Conservation (phyloP, 768 basidiomycete species). For the Pulveroboletus sp. region DNA sequence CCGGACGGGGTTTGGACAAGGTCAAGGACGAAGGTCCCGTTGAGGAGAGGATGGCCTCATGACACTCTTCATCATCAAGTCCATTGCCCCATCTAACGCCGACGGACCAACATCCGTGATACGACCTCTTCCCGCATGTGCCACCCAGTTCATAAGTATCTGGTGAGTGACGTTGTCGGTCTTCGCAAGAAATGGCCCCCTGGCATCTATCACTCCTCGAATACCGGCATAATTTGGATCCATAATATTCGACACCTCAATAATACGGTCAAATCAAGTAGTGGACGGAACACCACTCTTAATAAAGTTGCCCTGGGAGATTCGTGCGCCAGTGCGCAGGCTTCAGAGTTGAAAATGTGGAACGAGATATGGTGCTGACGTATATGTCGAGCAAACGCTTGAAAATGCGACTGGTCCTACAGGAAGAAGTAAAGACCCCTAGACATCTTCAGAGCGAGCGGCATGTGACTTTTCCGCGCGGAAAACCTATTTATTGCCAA, state of each 20-base stretch:
- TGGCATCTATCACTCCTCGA: conserved; percentile 27
- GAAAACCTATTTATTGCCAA: conserved; percentile 39
- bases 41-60: not conserved
- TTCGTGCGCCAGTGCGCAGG: conserved; percentile 38
- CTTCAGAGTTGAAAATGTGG: conserved; percentile 33
- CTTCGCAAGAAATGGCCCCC: conserved; percentile 36
- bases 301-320: conserved; percentile 19
- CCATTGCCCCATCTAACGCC: not conserved
- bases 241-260: conserved; percentile 46
- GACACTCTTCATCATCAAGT: conserved; percentile 9
- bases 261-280: conserved; percentile 37
- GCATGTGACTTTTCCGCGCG: conserved; percentile 37
- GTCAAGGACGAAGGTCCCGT: not conserved
- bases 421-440: conserved; percentile 48
- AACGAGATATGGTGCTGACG: conserved; percentile 33
- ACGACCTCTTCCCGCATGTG: not conserved
- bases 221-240: conserved; percentile 41
- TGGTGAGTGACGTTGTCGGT: conserved; percentile 34
- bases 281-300: conserved; percentile 20
- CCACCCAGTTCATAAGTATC: conserved; percentile 49
- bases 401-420: conserved; percentile 31
- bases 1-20: conserved; percentile 6
- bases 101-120: conserved; percentile 5
- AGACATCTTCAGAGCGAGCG: conserved; percentile 39
- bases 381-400: conserved; percentile 33